Evolutionary conservation across 257 asterid species (phyloP).

Genomic region (Sherardia arvensis): DNA sequence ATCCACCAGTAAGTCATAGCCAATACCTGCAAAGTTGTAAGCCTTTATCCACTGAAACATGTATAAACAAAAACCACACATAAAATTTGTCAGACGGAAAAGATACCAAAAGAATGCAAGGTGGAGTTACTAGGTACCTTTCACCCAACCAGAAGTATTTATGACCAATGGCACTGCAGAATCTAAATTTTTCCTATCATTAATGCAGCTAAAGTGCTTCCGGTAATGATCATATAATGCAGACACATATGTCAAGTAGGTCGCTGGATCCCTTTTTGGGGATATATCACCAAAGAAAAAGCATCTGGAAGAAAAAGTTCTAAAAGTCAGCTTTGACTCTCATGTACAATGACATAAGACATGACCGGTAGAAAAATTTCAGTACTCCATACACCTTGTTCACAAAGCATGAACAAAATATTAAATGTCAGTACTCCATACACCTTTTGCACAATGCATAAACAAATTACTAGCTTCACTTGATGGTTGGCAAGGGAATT

Average conservation of each 20-base stretch:
- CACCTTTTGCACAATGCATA: no score
- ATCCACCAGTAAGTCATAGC: conserved; percentile 75
- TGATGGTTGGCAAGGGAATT: no score
- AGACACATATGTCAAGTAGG: conserved; percentile 49
- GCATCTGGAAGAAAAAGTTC: conserved; percentile 53
- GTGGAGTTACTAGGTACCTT: conserved; percentile 48
- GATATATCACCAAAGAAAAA: conserved; percentile 89
- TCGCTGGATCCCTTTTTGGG: conserved; percentile 72
- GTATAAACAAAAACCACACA: neutral
- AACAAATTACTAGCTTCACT: no score
- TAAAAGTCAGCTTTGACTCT: neutral
- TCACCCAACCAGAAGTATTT: conserved; percentile 97
- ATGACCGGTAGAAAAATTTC: neutral
- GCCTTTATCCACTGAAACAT: conserved; percentile 2
- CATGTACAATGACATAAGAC: neutral
- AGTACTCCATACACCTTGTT: neutral
- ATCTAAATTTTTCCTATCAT: conserved; percentile 20
- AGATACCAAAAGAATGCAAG: conserved; percentile 11
- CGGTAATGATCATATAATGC: conserved; percentile 61
- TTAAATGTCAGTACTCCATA: no score
- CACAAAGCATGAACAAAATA: neutral
- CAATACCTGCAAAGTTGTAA: conserved; percentile 53
- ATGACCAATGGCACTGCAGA: conserved; percentile 62
- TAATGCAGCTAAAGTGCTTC: conserved; percentile 23
- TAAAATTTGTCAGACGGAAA: conserved; percentile 1